Evolutionary conservation across 305 asterid genomes (phyloP).

Genomic region (Fraxinus sp.): DNA sequence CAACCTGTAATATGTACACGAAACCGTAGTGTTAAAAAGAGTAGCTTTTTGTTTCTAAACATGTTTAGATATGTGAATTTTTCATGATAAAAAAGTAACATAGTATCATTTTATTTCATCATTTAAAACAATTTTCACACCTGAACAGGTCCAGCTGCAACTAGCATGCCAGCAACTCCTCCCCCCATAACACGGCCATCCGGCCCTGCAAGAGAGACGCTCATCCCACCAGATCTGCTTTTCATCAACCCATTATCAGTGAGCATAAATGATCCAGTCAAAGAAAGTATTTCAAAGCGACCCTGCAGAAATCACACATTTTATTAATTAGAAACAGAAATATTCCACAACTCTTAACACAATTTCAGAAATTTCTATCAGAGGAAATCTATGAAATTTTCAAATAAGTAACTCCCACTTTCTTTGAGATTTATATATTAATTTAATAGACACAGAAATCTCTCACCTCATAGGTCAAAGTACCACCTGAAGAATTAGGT

Average conservation of each 20-base stretch:
- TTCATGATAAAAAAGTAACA: neutral
- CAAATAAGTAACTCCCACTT: too few species aligned
- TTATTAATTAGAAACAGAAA: neutral
- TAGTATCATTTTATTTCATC: neutral
- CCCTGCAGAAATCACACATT: constrained; percentile 52
- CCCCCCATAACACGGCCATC: constrained; percentile 96
- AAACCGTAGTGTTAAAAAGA: too few species aligned
- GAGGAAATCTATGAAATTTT: too few species aligned
- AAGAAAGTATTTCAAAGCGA: constrained; percentile 76
- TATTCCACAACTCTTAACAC: neutral
- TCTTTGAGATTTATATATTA: too few species aligned
- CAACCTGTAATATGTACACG: constrained; percentile 49
- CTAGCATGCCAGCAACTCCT: constrained; percentile 89
- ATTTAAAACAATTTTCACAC: constrained; percentile 33
- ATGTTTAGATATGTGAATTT: neutral
- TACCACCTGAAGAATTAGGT: constrained; percentile 86
- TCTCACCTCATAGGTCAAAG: constrained; percentile 83
- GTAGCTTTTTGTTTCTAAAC: too few species aligned
- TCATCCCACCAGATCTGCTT: constrained; percentile 89
- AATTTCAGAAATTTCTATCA: neutral
- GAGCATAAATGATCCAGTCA: constrained; percentile 77
- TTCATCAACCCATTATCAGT: constrained; percentile 70
- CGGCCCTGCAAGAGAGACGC: constrained; percentile 87
- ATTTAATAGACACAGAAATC: neutral
- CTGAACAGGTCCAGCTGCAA: constrained; percentile 89